Conservation (phyloP, 345 rosid species). For the Moringa oleifera region DNA sequence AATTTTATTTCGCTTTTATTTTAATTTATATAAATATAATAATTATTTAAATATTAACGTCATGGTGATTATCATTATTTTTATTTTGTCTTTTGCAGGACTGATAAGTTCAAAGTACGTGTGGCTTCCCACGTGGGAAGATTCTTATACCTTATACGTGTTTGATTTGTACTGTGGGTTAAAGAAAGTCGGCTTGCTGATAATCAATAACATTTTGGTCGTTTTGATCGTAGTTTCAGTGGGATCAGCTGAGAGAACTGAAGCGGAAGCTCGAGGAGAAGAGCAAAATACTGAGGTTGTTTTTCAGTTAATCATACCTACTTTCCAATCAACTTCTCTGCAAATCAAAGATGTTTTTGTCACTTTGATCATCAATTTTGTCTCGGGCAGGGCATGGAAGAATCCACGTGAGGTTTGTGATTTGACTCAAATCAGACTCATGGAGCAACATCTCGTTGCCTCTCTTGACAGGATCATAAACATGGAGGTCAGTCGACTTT, state of each 20-base stretch:
- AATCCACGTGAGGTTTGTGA: slow-evolving; percentile 16
- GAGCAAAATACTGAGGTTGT: slow-evolving; percentile 25
- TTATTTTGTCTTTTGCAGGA: neutral
- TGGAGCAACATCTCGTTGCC: slow-evolving; percentile 26
- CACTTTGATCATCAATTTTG: neutral
- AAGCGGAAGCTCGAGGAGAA: slow-evolving; percentile 16
- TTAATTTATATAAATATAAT: too few relatives aligned
- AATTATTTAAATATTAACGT: too few relatives aligned
- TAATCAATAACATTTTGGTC: neutral
- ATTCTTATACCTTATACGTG: neutral
- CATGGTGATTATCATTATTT: neutral
- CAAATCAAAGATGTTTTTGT: too few relatives aligned
- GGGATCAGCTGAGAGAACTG: slow-evolving; percentile 10
- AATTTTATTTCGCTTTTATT: neutral
- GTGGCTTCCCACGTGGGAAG: neutral
- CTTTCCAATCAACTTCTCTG: neutral
- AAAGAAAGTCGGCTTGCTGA: neutral
- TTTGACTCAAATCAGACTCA: slow-evolving; percentile 6
- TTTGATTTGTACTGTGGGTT: neutral
- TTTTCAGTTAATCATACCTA: too few relatives aligned
- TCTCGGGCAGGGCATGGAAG: slow-evolving; percentile 20
- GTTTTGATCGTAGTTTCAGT: slow-evolving; percentile 2
- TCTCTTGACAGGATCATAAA: slow-evolving; percentile 8
- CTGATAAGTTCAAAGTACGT: slow-evolving; percentile 8
- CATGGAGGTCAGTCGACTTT: slow-evolving; percentile 1